Evolutionary conservation across 768 basidiomycete species (phyloP).

Genomic region (Scleroderma bovista): DNA sequence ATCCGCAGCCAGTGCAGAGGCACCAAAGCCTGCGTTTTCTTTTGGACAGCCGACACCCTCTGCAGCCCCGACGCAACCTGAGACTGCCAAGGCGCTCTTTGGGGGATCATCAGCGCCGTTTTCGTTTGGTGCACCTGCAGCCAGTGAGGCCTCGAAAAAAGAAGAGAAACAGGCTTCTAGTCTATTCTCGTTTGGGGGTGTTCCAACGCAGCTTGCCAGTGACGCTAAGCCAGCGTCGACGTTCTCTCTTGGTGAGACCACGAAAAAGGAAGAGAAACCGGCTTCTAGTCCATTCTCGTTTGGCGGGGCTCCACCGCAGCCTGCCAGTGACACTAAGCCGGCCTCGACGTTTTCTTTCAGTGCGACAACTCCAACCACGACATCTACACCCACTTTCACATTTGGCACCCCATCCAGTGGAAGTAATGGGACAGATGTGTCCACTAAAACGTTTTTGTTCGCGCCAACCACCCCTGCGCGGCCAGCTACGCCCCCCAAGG

Average conservation of each 20-base stretch:
- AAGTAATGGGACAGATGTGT: slow-evolving; percentile 35
- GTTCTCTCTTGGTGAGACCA: slow-evolving; percentile 36
- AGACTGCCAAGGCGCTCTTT: slow-evolving; percentile 41
- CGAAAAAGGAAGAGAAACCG: slow-evolving; percentile 20
- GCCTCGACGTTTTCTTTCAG: slow-evolving; percentile 41
- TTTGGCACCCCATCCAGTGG: slow-evolving; percentile 40
- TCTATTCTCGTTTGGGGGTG: slow-evolving; percentile 21
- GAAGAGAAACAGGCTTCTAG: slow-evolving; percentile 18
- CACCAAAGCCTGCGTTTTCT: slow-evolving; percentile 29
- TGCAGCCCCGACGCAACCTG: slow-evolving; percentile 13
- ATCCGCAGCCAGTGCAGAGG: slow-evolving; percentile 14
- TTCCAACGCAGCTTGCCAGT: slow-evolving; percentile 30
- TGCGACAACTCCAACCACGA: slow-evolving; percentile 28
- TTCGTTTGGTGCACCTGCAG: slow-evolving; percentile 32
- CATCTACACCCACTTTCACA: slow-evolving; percentile 34
- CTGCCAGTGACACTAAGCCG: slow-evolving; percentile 32
- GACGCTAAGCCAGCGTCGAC: slow-evolving; percentile 32
- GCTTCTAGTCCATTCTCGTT: slow-evolving; percentile 20
- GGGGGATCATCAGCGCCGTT: slow-evolving; percentile 32
- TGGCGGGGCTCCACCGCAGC: slow-evolving; percentile 26
- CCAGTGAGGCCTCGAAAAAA: slow-evolving; percentile 14
- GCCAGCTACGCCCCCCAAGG: slow-evolving; percentile 61
- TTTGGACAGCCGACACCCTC: slow-evolving; percentile 23
- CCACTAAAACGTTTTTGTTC: slow-evolving; percentile 52
- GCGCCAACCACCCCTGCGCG: slow-evolving; percentile 38